Evolutionary conservation across 768 basidiomycete genomes (phyloP).

Genomic region (Termitomyces titanicus): DNA sequence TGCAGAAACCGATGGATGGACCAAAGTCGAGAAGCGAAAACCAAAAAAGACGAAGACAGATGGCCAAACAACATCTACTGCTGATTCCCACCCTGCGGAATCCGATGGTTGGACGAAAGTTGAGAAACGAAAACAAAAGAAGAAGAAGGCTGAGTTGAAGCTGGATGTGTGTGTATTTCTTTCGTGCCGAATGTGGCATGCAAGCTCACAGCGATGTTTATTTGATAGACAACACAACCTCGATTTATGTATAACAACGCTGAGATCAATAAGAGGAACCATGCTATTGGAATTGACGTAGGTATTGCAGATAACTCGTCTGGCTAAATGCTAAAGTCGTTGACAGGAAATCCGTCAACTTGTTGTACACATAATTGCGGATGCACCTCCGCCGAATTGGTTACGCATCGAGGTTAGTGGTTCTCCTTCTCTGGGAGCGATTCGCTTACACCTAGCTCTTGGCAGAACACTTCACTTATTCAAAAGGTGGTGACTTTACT

Average conservation of each 20-base stretch:
- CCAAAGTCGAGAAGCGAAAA: conserved; percentile 69
- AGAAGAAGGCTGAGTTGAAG: conserved; percentile 56
- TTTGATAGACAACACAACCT: conserved; percentile 51
- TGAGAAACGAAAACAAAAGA: conserved; percentile 71
- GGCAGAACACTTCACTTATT: conserved; percentile 71
- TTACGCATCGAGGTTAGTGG: conserved; percentile 70
- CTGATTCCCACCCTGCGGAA: conserved; percentile 4
- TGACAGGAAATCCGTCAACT: conserved; percentile 85
- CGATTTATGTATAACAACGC: conserved; percentile 78
- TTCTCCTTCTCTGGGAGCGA: conserved; percentile 5
- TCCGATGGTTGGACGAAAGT: conserved; percentile 62
- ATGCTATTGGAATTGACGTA: conserved; percentile 81
- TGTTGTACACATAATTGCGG: conserved; percentile 75
- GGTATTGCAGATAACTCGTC: conserved; percentile 22
- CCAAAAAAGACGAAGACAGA: conserved; percentile 54
- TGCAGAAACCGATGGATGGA: conserved; percentile 45
- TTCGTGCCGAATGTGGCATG: conserved; percentile 5
- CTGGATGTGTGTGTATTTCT: conserved; percentile 50
- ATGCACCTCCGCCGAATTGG: conserved; percentile 85
- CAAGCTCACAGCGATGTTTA: not conserved
- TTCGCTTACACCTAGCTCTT: not conserved
- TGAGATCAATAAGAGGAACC: conserved; percentile 69
- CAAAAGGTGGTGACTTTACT: conserved; percentile 77
- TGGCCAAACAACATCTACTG: conserved; percentile 7
- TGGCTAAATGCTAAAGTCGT: not conserved